A percentile compares a stretch with the other conserved stretches of the same genome.
phyloP scores from a whole-genome alignment of 2,329 filamentous ascomycete species.

The Aspergillus proliferans region DNA sequence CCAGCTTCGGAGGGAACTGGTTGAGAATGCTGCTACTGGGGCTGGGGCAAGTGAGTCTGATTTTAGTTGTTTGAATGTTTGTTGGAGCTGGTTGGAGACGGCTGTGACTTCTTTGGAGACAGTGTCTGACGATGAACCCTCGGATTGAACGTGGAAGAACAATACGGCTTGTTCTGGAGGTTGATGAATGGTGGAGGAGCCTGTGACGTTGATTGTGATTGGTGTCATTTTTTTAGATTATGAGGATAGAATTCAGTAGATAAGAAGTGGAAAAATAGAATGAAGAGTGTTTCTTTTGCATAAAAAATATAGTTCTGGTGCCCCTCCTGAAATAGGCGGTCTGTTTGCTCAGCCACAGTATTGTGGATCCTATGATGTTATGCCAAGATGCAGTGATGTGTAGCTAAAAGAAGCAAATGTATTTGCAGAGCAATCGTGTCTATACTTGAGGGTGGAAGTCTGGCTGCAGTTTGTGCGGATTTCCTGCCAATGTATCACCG shows the following conservation, averaged over 20 bases:
- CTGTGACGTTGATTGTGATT: conserved; percentile 9
- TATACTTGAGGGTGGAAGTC: no score
- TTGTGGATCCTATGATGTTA: background rate
- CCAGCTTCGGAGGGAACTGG: conserved; percentile 2
- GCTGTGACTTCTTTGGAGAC: conserved; percentile 5
- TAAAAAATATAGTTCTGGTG: background rate
- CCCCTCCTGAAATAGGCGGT: background rate
- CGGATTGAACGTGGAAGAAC: conserved; percentile 4
- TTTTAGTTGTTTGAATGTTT: conserved; percentile 7
- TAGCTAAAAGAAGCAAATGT: conserved; percentile 34
- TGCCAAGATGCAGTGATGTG: background rate
- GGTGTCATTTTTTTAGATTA: conserved; percentile 9
- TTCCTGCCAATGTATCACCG: no score
- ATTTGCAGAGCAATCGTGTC: no score
- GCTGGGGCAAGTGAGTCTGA: conserved; percentile 8
- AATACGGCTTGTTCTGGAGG: conserved; percentile 11
- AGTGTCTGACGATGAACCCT: conserved; percentile 4
- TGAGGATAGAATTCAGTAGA: background rate
- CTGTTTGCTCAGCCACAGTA: background rate
- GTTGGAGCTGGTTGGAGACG: conserved; percentile 2
- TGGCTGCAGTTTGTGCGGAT: no score
- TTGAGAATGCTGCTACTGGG: conserved; percentile 14
- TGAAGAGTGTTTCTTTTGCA: background rate
- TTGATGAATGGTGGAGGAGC: conserved; percentile 9
- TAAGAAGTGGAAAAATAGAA: background rate